phyloP scores from a whole-genome alignment of 1,284 basidiomycete genomes.

The Cryptococcus sp. region DNA sequence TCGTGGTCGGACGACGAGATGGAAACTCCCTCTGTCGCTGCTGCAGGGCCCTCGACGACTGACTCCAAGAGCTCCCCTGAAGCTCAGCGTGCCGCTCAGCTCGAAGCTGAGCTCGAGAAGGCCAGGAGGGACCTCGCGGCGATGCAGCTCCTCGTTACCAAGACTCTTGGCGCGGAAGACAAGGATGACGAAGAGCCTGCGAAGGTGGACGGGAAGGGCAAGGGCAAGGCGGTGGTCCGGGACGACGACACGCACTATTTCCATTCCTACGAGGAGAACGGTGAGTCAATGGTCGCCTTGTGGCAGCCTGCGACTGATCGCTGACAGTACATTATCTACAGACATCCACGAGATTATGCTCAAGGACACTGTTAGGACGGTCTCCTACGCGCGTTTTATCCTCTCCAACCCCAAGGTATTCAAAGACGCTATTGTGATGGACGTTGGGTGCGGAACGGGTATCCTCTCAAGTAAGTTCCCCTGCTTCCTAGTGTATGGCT shows the following conservation, averaged over 20 bases:
- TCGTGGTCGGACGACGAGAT: constrained; percentile 62
- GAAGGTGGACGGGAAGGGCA: constrained; percentile 34
- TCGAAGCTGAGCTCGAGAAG: constrained; percentile 33
- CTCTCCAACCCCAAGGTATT: constrained; percentile 79
- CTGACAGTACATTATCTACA: constrained; percentile 52
- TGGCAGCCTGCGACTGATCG: not conserved
- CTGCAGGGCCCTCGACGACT: constrained; percentile 10
- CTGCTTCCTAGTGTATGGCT: not conserved
- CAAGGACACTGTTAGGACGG: constrained; percentile 83
- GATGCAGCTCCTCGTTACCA: constrained; percentile 34
- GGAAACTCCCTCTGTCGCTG: constrained; percentile 6
- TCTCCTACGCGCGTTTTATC: constrained; percentile 89
- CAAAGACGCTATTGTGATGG: constrained; percentile 81
- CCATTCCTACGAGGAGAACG: constrained; percentile 86
- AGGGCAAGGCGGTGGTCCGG: constrained; percentile 46
- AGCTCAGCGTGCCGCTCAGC: constrained; percentile 32
- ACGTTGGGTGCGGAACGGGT: constrained; percentile 92
- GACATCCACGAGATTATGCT: constrained; percentile 61
- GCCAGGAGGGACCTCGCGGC: constrained; percentile 30
- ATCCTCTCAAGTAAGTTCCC: constrained; percentile 65
- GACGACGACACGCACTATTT: constrained; percentile 96
- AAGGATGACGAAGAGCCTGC: constrained; percentile 16
- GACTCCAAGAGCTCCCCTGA: not conserved
- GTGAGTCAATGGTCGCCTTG: constrained; percentile 51
- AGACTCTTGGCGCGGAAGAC: constrained; percentile 27